Evolutionary conservation across 1,284 basidiomycete species (phyloP).

Genomic region (Pascua sp.): DNA sequence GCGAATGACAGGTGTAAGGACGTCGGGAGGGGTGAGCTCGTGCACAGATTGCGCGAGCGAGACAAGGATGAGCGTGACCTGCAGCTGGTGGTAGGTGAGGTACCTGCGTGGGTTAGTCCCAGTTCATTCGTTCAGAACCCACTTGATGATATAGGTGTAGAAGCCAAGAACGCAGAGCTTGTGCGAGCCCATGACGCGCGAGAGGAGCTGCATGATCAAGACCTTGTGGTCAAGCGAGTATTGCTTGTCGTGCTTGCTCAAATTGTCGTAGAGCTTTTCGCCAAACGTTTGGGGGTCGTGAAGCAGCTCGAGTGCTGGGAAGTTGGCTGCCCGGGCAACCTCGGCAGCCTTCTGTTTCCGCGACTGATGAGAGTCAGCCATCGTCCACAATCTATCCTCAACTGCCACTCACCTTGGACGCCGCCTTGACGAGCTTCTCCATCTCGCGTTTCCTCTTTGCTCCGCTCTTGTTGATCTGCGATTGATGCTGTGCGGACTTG

Average conservation of each 20-base stretch:
- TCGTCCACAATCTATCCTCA: no score
- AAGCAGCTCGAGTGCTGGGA: constrained; percentile 88
- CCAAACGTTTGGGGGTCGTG: constrained; percentile 95
- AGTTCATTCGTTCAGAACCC: constrained; percentile 11
- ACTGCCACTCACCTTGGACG: constrained; percentile 59
- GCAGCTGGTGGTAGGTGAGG: constrained; percentile 86
- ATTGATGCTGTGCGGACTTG: constrained; percentile 71
- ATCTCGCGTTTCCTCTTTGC: constrained; percentile 71
- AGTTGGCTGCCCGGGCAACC: constrained; percentile 60
- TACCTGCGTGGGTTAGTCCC: constrained; percentile 57
- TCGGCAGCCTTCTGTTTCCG: constrained; percentile 52
- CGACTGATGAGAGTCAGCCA: constrained; percentile 54
- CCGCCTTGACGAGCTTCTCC: constrained; percentile 52
- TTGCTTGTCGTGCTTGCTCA: constrained; percentile 84
- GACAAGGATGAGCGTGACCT: constrained; percentile 90
- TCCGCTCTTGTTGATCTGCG: constrained; percentile 86
- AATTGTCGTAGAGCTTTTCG: constrained; percentile 86
- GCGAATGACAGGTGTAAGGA: constrained; percentile 78
- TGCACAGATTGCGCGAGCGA: constrained; percentile 94
- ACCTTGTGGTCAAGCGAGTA: constrained; percentile 96
- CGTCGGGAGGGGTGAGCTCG: constrained; percentile 91
- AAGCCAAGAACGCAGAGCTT: constrained; percentile 93
- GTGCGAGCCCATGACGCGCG: constrained; percentile 90
- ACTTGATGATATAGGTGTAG: constrained; percentile 88
- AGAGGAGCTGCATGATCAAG: constrained; percentile 92